Conservation (phyloP, 495 filamentous ascomycete genomes). For the Pseudoneurospora amorphoporcata region DNA sequence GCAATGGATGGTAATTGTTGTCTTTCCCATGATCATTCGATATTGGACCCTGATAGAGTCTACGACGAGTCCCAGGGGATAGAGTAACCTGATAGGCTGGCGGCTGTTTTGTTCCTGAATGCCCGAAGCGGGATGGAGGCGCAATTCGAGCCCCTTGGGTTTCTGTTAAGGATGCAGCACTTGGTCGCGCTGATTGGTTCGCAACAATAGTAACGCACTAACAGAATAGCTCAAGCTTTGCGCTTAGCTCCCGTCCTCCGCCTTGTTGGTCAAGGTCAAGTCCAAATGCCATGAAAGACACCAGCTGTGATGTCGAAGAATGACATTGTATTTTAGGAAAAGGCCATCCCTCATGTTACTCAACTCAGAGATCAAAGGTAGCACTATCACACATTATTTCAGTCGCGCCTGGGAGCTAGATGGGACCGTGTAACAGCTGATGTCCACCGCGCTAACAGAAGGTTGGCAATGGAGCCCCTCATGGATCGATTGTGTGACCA, state of each 20-base stretch:
- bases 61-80: neutral
- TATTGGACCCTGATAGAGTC: neutral
- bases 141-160: neutral
- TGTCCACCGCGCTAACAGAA: neutral
- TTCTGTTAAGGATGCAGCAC: neutral
- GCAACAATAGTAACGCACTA: neutral
- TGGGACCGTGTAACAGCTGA: neutral
- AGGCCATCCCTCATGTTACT: neutral
- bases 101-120: neutral
- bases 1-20: too few species aligned
- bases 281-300: neutral
- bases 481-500: neutral
- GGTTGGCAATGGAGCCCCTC: neutral
- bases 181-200: neutral
- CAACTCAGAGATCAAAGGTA: neutral
- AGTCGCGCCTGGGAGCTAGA: neutral
- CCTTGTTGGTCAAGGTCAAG: neutral
- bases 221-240: neutral
- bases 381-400: neutral
- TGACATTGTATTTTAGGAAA: neutral
- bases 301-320: neutral
- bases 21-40: neutral
- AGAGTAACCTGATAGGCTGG: neutral
- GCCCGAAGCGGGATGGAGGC: neutral
- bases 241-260: too few species aligned